Base-by-base conservation (phyloP, 2,329 filamentous ascomycete genomes). In the Phaeoacremonium minimum region DNA sequence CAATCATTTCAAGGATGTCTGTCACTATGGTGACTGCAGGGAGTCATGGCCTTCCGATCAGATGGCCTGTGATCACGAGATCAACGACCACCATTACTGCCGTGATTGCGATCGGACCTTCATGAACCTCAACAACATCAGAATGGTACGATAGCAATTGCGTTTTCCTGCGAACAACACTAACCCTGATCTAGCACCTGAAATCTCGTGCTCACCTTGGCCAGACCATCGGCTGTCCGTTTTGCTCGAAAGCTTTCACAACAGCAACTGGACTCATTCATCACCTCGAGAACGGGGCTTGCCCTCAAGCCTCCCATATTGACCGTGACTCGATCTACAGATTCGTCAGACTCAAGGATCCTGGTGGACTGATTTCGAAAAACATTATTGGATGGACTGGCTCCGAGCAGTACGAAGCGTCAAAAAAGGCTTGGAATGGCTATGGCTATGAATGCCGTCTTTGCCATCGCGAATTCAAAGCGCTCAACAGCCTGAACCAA, bases 271-370 rank as follows among this genome's bases (percentile, higher is more conserved):
- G 75, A 4, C 45, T 82, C 5, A 49, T 60, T 1, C 63, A 78
- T 48, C 75, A 84, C 43, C 53, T 83, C 1, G 80, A 84, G 44
- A 55, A 47, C 1, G 70, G 71, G n/a, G 53, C 61, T 1, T 84
- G 79, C 35, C 64, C 64, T 0, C 52, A 52, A 0, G 71, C 73
- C 0, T 56, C 50, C 0, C 36, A 45, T 4, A 30, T 80, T 2
- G 66, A 73, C 47, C 69, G 71, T 8, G 65, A 75, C 8, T 52
- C 44, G 4, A 60, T 83, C 4, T 70, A 71, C 50, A 42, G 49
- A 1, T 49, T 64, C 9, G 54, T 81, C 7, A 63, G 64, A 3
- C 40, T 48, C 12, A 58, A 61, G 2, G 77, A 83, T 39, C 61
- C 64, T 0, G 28, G 58, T 5, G 66, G 72, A 11, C 4, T 64